Evolutionary conservation across 2,329 filamentous ascomycete species (phyloP).

Genomic region (Penicillium sp.): DNA sequence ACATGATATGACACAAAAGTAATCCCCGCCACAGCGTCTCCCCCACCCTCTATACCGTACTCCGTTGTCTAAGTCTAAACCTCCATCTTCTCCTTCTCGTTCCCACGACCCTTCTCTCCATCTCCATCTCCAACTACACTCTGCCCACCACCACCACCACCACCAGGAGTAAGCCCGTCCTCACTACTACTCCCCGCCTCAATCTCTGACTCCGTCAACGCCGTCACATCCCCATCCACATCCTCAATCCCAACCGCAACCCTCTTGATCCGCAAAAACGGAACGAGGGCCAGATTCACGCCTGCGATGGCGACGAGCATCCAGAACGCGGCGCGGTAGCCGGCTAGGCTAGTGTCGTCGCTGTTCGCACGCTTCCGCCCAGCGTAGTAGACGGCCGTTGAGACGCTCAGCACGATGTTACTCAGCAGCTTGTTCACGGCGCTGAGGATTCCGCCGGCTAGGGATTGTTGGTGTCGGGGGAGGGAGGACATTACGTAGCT

Average conservation of each 20-base stretch:
- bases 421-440: conserved; percentile 62
- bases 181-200: background rate
- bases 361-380: background rate
- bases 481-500: conserved; percentile 69
- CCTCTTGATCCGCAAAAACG: conserved; percentile 4
- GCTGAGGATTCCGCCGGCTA: conserved; percentile 72
- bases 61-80: background rate
- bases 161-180: no score
- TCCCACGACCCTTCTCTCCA: background rate
- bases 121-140: background rate
- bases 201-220: background rate
- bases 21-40: no score
- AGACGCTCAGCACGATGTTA: conserved; percentile 8
- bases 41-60: no score
- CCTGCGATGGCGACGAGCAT: conserved; percentile 6
- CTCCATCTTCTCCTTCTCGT: background rate
- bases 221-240: background rate
- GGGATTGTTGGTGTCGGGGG: conserved; percentile 65
- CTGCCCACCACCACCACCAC: background rate
- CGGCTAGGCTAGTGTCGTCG: background rate
- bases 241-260: background rate
- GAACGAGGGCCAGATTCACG: conserved; percentile 6
- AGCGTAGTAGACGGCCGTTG: conserved; percentile 9
- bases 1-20: no score
- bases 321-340: conserved; percentile 10